Evolutionary conservation across 768 basidiomycete genomes (phyloP).

Genomic region (Leccinum arenicola): DNA sequence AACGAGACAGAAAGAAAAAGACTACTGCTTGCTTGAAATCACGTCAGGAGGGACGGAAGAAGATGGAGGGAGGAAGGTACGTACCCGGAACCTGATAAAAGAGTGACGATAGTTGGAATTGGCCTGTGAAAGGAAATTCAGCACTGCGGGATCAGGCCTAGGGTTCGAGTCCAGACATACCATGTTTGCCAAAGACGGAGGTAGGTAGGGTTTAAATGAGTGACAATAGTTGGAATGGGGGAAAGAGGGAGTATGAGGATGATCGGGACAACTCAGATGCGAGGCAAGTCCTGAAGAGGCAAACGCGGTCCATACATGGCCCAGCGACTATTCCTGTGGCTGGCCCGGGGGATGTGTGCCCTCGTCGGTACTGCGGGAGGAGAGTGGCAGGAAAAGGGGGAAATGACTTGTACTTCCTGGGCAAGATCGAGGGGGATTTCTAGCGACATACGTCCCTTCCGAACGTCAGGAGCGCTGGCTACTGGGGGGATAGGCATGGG

Average conservation of each 20-base stretch:
- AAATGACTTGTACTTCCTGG: background rate
- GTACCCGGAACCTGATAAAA: no score
- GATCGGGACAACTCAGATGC: background rate
- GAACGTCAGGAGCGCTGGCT: background rate
- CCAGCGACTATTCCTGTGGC: conserved; percentile 5
- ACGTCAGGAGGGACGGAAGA: no score
- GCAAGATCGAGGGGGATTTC: background rate
- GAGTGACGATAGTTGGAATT: no score
- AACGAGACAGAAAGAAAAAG: no score
- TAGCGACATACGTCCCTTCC: background rate
- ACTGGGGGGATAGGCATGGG: background rate
- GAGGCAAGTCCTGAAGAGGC: conserved; percentile 1
- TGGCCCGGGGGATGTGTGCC: background rate
- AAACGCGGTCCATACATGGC: background rate
- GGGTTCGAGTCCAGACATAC: background rate
- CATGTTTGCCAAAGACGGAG: background rate
- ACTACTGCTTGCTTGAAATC: no score
- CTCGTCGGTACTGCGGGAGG: conserved; percentile 1
- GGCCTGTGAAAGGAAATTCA: background rate
- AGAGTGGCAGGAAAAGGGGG: background rate
- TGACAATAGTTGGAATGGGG: conserved; percentile 16
- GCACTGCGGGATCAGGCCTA: background rate
- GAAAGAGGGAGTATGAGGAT: background rate
- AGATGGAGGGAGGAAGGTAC: no score
- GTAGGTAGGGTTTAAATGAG: conserved; percentile 5